Evolutionary conservation across 2,329 filamentous ascomycete genomes (phyloP).

Genomic region (Calonectria hongkongensis): DNA sequence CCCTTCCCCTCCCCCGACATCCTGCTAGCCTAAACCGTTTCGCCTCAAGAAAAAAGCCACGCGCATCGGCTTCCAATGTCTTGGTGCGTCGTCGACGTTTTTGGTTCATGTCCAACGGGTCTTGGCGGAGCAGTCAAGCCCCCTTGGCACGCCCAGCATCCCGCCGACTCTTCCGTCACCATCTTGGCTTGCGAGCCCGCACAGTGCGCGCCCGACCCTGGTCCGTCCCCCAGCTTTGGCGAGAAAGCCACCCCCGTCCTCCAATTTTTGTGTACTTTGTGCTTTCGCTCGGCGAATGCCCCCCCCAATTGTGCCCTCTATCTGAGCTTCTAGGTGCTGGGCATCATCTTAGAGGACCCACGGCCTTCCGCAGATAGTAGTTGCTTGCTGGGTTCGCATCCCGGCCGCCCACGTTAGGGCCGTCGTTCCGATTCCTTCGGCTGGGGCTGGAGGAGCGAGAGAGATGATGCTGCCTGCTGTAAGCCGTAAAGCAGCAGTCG

Average conservation of each 20-base stretch:
- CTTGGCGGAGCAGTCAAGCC: constrained; percentile 4
- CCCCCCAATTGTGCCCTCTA: background rate
- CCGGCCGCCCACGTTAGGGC: too few species aligned
- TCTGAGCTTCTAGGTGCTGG: too few species aligned
- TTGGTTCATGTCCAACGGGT: constrained; percentile 10
- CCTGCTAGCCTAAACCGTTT: background rate
- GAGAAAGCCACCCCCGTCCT: background rate
- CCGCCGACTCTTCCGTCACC: constrained; percentile 12
- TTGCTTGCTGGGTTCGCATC: too few species aligned
- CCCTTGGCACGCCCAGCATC: constrained; percentile 13
- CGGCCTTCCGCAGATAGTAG: too few species aligned
- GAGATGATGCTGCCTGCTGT: background rate
- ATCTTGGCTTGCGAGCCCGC: background rate
- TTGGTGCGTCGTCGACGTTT: background rate
- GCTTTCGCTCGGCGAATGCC: background rate
- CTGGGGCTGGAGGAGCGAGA: background rate
- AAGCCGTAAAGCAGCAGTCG: background rate
- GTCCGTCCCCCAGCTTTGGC: background rate
- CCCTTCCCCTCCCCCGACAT: background rate
- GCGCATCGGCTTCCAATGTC: background rate
- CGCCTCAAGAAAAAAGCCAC: too few species aligned
- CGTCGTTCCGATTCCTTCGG: constrained; percentile 7
- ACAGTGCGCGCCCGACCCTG: constrained; percentile 10
- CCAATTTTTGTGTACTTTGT: background rate
- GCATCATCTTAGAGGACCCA: too few species aligned